Conservation (phyloP, 371 early-diverging fungal genomes). For the Mortierella sp. region DNA sequence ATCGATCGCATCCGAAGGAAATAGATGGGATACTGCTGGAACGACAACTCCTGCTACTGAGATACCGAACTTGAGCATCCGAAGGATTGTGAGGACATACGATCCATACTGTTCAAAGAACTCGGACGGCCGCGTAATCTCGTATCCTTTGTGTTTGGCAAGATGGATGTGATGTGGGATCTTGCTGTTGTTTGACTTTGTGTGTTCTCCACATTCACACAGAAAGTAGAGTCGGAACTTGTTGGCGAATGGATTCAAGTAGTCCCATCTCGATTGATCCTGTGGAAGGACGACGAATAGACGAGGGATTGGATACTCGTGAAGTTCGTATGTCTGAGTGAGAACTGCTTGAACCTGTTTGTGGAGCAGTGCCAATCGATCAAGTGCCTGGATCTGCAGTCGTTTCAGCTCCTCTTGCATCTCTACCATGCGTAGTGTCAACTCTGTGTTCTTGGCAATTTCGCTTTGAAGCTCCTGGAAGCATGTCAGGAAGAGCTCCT, state of each 20-base stretch:
- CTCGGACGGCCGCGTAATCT: background rate
- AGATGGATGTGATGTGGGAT: slow-evolving; percentile 15
- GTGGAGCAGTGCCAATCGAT: slow-evolving; percentile 15
- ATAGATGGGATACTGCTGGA: background rate
- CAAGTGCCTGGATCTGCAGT: slow-evolving; percentile 3
- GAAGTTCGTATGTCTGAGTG: slow-evolving; percentile 12
- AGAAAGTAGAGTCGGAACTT: slow-evolving; percentile 23
- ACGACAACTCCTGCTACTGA: slow-evolving; percentile 15
- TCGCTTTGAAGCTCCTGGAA: too few species aligned
- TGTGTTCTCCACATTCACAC: slow-evolving; percentile 25
- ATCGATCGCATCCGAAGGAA: background rate
- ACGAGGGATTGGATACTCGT: slow-evolving; percentile 16
- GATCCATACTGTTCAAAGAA: slow-evolving; percentile 18
- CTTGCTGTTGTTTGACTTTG: slow-evolving; percentile 6
- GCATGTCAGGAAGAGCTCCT: too few species aligned
- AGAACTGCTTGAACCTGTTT: slow-evolving; percentile 11
- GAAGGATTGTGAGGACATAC: slow-evolving; percentile 9
- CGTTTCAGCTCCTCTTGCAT: too few species aligned
- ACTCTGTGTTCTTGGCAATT: background rate
- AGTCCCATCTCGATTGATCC: background rate
- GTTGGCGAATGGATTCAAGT: background rate
- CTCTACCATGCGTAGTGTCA: too few species aligned
- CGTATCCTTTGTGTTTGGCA: slow-evolving; percentile 25
- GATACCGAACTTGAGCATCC: slow-evolving; percentile 13
- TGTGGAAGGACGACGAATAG: slow-evolving; percentile 17